Evolutionary conservation across 805 yeast genomes (phyloP).

Genomic region (Nakazawaea wickerhamii): DNA sequence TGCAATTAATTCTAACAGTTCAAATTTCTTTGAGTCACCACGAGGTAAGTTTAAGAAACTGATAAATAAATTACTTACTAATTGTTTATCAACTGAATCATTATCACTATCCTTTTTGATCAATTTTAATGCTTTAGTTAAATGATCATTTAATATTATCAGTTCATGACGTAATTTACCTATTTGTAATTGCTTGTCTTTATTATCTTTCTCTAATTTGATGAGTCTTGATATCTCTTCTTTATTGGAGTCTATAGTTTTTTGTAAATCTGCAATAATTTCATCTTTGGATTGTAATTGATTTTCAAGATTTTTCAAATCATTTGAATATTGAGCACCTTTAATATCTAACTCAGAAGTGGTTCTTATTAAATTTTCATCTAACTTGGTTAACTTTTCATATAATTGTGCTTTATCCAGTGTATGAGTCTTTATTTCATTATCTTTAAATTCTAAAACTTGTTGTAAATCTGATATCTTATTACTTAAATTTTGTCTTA

Average conservation of each 20-base stretch:
- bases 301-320: conserved; percentile 8
- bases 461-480: conserved; percentile 31
- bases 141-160: conserved; percentile 86
- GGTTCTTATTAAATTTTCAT: conserved; percentile 12
- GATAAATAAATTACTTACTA: conserved; percentile 78
- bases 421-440: conserved; percentile 17
- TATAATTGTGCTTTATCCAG: conserved; percentile 15
- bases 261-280: conserved; percentile 25
- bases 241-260: conserved; percentile 21
- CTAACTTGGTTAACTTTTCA: conserved; percentile 5
- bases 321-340: background rate
- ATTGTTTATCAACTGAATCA: conserved; percentile 79
- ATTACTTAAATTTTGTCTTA: conserved; percentile 40
- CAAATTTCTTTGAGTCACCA: conserved; percentile 92
- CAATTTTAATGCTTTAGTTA: conserved; percentile 86
- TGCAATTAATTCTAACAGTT: conserved; percentile 79
- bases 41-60: conserved; percentile 85
- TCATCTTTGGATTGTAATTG: conserved; percentile 14
- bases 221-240: conserved; percentile 20
- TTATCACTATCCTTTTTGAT: conserved; percentile 73
- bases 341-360: conserved; percentile 5
- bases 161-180: conserved; percentile 95
- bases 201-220: conserved; percentile 48
- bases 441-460: conserved; percentile 21
- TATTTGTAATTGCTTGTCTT: conserved; percentile 69